Conservation (phyloP, 73 alveolate genomes). For the Uronychia setigera region DNA sequence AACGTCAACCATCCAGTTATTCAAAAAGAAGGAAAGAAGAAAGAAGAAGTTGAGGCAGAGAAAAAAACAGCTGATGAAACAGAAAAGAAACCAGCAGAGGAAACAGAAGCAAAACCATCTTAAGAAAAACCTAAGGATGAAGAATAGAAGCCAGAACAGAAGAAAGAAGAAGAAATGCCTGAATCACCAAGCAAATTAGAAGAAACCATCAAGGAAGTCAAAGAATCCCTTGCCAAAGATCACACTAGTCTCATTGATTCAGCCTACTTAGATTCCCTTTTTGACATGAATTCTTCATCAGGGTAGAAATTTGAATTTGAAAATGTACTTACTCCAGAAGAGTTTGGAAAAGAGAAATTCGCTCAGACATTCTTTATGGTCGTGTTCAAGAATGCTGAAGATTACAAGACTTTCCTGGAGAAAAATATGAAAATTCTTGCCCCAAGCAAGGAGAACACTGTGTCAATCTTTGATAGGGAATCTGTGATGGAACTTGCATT, state of each 20-base stretch:
- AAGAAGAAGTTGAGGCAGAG: neutral
- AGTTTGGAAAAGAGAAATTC: neutral
- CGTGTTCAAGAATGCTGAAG: neutral
- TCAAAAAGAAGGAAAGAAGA: neutral
- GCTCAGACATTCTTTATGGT: neutral
- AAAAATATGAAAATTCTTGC: too few species aligned
- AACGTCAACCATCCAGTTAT: neutral
- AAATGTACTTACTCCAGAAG: neutral
- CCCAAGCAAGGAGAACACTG: too few species aligned
- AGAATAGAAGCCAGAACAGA: too few species aligned
- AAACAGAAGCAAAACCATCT: neutral
- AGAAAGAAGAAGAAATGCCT: too few species aligned
- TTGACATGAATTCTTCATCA: neutral
- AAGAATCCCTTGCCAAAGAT: too few species aligned
- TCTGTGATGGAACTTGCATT: too few species aligned
- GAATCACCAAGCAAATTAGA: too few species aligned
- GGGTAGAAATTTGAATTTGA: neutral
- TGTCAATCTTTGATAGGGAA: too few species aligned
- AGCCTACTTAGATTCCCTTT: neutral
- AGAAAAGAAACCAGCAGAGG: neutral
- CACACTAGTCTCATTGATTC: too few species aligned
- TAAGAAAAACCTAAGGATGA: too few species aligned
- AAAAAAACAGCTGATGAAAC: neutral
- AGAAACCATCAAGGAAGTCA: too few species aligned
- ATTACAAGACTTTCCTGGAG: neutral